Evolutionary conservation across 2,329 filamentous ascomycete genomes (phyloP).

Genomic region (Alternaria ethzedia): DNA sequence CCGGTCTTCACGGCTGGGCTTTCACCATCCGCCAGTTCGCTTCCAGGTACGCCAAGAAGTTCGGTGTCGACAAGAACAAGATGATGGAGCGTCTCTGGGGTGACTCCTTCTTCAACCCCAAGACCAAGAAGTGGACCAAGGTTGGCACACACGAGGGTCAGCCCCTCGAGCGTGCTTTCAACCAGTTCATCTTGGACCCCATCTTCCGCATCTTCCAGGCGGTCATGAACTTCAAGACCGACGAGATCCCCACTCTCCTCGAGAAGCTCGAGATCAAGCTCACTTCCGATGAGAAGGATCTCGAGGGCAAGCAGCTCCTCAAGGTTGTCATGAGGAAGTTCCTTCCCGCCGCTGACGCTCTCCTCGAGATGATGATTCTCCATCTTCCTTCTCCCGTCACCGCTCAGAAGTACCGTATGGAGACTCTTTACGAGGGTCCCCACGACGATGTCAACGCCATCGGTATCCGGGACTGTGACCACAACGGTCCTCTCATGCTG

Average conservation of each 20-base stretch:
- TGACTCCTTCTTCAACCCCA: conserved; percentile 99
- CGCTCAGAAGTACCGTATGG: conserved; percentile 95
- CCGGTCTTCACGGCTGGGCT: conserved; percentile 99
- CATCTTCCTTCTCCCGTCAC: conserved; percentile 96
- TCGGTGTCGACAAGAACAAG: conserved; percentile 99
- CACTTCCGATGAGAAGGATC: conserved; percentile 80
- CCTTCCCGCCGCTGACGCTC: conserved; percentile 95
- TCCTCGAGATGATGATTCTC: conserved; percentile 99
- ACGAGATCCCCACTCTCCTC: conserved; percentile 81
- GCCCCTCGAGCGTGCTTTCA: conserved; percentile 96
- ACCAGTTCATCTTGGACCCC: conserved; percentile 98
- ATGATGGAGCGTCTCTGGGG: conserved; percentile 99
- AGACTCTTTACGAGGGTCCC: conserved; percentile 99
- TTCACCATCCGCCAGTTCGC: conserved; percentile 99
- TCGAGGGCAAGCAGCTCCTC: conserved; percentile 96
- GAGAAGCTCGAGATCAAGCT: conserved; percentile 98
- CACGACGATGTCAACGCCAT: conserved; percentile 89
- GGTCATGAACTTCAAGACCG: conserved; percentile 99
- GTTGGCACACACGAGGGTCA: conserved; percentile 82
- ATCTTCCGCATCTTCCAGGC: conserved; percentile 99
- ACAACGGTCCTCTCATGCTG: conserved; percentile 98
- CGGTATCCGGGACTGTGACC: conserved; percentile 97
- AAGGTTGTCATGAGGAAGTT: conserved; percentile 99
- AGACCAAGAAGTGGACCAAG: conserved; percentile 99
- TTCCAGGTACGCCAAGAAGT: conserved; percentile 97